Base-by-base conservation (phyloP, 352 stramenopile species). In the Saprolegnia diclina region DNA sequence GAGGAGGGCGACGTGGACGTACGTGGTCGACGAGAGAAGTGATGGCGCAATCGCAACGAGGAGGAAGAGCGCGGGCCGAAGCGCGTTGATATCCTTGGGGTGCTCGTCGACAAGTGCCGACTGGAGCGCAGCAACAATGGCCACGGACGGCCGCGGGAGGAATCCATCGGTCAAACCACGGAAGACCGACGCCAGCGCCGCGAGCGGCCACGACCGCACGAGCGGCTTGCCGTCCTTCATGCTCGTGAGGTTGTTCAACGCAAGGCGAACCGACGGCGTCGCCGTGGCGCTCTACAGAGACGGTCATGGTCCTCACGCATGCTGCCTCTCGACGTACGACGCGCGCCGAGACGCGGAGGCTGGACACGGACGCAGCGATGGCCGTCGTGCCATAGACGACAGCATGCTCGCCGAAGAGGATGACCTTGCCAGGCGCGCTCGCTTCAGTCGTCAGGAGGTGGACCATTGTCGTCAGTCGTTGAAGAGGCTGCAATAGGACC, bases 341-440 rank as follows among this genome's bases (percentile, higher is more conserved):
- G 7, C 72, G 21, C 55, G 87, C 85, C n/a, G 79, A 70, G 42
- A 97, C 77, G 13, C 92, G 83, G 67, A 98, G 57, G 66, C 96
- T 85, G 19, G 80, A 88, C 37, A 97, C 73, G 29, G 90, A 83
- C 0, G 76, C 85, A 0, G 90, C 92, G 48, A 98, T 78, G 21
- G 87, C 89, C 4, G 88, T 80, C 29, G 79, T 89, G 11, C 89
- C 87, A 57, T 96, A 95, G 14, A 97, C 89, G 37, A 97, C 89
- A 0, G 90, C 87, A 71, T 97, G 90, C 73, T 97, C 89, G 11
- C 89, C 89, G 50, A 97, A 89, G 44, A 97, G 82, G 71, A 97
- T 80, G 61, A 96, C 74, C 70, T 97, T 97, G n/a, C 85, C 89
- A 0, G 89, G 90, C 55, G 89, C 89, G 37, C 53, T 69, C 19